Evolutionary conservation across 352 stramenopile genomes (phyloP).

Genomic region (Phytopythium mirpurense): DNA sequence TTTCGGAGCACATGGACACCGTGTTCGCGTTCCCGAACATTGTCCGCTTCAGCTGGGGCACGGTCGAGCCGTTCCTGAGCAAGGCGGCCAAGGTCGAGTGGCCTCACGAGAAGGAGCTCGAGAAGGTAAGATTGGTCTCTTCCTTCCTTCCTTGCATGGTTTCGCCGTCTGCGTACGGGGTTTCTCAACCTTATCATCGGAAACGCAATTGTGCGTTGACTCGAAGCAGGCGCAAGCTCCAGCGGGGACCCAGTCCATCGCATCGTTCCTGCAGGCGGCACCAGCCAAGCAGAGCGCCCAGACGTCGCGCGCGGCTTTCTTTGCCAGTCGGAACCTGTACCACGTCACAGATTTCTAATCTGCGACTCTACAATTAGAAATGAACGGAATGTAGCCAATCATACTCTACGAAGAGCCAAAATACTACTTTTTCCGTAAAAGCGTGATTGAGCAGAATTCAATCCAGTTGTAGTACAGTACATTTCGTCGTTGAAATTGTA

Average conservation of each 20-base stretch:
- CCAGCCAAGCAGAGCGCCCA: constrained; percentile 18
- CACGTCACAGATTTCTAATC: constrained; percentile 65
- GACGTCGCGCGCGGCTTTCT: constrained; percentile 38
- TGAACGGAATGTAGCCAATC: too few relatives aligned
- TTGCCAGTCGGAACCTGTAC: constrained; percentile 44
- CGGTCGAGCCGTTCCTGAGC: constrained; percentile 48
- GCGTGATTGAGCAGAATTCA: too few relatives aligned
- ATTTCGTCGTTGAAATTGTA: too few relatives aligned
- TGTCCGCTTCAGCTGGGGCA: constrained; percentile 92
- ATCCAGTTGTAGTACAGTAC: too few relatives aligned
- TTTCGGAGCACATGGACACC: constrained; percentile 74
- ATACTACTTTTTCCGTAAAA: too few relatives aligned
- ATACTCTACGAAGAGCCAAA: too few relatives aligned
- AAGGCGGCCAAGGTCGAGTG: constrained; percentile 62
- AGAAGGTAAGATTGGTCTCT: constrained; percentile 27
- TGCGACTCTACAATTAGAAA: neutral
- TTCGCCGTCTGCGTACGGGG: too few relatives aligned
- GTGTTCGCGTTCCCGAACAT: constrained; percentile 92
- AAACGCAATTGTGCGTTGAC: too few relatives aligned
- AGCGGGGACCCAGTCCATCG: constrained; percentile 69
- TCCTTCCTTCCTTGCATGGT: too few relatives aligned
- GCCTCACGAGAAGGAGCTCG: constrained; percentile 61
- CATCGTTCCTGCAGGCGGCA: constrained; percentile 57
- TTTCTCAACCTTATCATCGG: too few relatives aligned
- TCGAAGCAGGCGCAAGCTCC: constrained; percentile 40